A percentile compares a stretch with the other conserved stretches of the same genome.
Evolutionary conservation across 495 filamentous ascomycete genomes (phyloP).

Genomic region (Ascobolus immersus): DNA sequence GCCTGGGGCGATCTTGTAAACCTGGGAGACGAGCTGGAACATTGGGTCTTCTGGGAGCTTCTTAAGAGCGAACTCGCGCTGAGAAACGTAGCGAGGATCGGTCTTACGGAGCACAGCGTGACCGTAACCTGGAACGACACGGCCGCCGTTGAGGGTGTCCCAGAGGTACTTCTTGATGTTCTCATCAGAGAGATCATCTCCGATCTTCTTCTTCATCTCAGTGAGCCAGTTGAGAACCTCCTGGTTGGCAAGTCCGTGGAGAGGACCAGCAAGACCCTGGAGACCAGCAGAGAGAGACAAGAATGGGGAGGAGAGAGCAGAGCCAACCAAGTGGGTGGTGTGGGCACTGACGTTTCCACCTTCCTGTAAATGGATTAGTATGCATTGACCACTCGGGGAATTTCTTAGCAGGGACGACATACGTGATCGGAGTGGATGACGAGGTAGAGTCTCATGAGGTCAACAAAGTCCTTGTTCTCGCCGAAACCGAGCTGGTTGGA

Average conservation of each 20-base stretch:
- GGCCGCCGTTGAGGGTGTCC: conserved; percentile 81
- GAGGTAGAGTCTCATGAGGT: conserved; percentile 92
- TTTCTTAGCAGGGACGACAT: conserved; percentile 4
- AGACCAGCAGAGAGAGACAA: conserved; percentile 87
- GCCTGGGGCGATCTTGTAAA: conserved; percentile 96
- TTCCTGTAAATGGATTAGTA: conserved; percentile 23
- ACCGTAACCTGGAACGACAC: conserved; percentile 92
- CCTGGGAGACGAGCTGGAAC: conserved; percentile 98
- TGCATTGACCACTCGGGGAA: conserved; percentile 2
- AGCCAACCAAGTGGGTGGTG: conserved; percentile 93
- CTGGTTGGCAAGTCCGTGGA: conserved; percentile 97
- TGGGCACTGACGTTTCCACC: conserved; percentile 96
- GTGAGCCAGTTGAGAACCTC: conserved; percentile 97
- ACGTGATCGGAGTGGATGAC: conserved; percentile 94
- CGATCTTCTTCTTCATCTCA: conserved; percentile 90
- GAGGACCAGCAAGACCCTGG: conserved; percentile 88
- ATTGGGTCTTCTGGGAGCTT: conserved; percentile 86
- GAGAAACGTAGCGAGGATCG: conserved; percentile 90
- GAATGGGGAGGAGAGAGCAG: conserved; percentile 88
- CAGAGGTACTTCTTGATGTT: conserved; percentile 94
- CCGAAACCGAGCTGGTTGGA: conserved; percentile 95
- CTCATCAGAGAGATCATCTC: conserved; percentile 82
- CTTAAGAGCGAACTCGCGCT: conserved; percentile 82
- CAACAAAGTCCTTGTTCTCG: conserved; percentile 87
- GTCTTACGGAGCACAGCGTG: conserved; percentile 99